Evolutionary conservation across 495 filamentous ascomycete genomes (phyloP).

Genomic region (Penicillium taxi): DNA sequence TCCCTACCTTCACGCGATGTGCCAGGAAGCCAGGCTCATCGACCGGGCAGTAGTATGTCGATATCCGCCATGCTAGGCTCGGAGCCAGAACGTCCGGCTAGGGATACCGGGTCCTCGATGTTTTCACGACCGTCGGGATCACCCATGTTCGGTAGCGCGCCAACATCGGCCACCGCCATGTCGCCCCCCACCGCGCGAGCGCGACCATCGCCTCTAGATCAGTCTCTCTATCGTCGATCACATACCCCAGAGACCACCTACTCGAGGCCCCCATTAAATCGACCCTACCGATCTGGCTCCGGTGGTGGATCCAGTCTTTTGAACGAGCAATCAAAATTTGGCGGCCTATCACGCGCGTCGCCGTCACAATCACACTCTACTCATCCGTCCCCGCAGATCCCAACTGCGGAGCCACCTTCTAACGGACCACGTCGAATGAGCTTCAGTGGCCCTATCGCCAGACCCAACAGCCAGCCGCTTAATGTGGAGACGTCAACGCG

Average conservation of each 20-base stretch:
- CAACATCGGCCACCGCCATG: constrained; percentile 31
- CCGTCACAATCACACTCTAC: constrained; percentile 29
- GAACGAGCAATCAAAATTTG: constrained; percentile 29
- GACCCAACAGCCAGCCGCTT: constrained; percentile 39
- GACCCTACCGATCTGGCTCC: constrained; percentile 39
- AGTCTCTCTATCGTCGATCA: constrained; percentile 56
- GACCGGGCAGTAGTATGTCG: constrained; percentile 79
- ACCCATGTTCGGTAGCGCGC: constrained; percentile 31
- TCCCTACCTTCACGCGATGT: constrained; percentile 48
- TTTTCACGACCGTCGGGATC: constrained; percentile 48
- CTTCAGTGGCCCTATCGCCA: constrained; percentile 32
- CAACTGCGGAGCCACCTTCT: constrained; percentile 29
- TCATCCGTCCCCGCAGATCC: constrained; percentile 35
- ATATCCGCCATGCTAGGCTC: constrained; percentile 83
- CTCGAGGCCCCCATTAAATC: constrained; percentile 25
- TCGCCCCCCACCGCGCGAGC: constrained; percentile 40
- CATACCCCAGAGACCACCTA: constrained; percentile 63
- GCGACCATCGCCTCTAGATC: constrained; percentile 45
- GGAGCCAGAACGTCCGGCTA: constrained; percentile 53
- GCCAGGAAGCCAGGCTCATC: constrained; percentile 38
- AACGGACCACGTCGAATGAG: constrained; percentile 34
- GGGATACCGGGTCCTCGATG: constrained; percentile 46
- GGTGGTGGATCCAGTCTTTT: constrained; percentile 28
- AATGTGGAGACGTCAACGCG: constrained; percentile 30
- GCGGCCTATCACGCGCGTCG: constrained; percentile 25